Conservation (phyloP, 1,284 basidiomycete species). For the Pseudozyma hubeiensis region DNA sequence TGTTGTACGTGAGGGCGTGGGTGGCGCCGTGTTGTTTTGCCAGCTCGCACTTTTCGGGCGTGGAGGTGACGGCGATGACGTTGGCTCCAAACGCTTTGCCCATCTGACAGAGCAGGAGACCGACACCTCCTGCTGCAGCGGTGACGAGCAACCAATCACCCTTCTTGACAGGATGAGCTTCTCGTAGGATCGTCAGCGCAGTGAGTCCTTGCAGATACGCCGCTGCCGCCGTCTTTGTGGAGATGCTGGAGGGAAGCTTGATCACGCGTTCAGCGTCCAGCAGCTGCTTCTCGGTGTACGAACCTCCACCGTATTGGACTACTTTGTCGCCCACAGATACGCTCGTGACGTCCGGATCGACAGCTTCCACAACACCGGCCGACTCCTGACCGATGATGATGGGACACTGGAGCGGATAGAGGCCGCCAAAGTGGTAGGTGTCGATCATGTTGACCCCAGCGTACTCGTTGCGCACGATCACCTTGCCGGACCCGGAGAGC, state of each 20-base stretch:
- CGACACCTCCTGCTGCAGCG: conserved; percentile 85
- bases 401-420: conserved; percentile 76
- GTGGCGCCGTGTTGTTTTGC: conserved; percentile 84
- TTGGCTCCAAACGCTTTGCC: conserved; percentile 77
- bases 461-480: conserved; percentile 80
- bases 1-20: conserved; percentile 84
- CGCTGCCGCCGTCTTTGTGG: conserved; percentile 78
- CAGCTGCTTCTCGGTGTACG: conserved; percentile 82
- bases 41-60: conserved; percentile 83
- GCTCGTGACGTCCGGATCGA: conserved; percentile 69
- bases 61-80: conserved; percentile 94
- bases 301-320: conserved; percentile 73
- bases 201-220: conserved; percentile 82
- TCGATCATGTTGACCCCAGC: conserved; percentile 74
- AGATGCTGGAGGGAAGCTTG: conserved; percentile 73
- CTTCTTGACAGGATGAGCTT: conserved; percentile 82
- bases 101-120: conserved; percentile 72
- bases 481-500: conserved; percentile 74
- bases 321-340: conserved; percentile 76
- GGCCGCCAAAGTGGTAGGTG: conserved; percentile 72
- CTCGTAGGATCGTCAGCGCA: conserved; percentile 80
- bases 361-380: conserved; percentile 78
- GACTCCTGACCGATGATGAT: conserved; percentile 82
- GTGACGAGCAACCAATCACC: conserved; percentile 79
- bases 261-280: conserved; percentile 77